These are phyloP conservation scores for Penicillium sclerotigenum DNA, from an alignment of 2,329 filamentous ascomycete species.

Conservation along the genomic window DNA sequence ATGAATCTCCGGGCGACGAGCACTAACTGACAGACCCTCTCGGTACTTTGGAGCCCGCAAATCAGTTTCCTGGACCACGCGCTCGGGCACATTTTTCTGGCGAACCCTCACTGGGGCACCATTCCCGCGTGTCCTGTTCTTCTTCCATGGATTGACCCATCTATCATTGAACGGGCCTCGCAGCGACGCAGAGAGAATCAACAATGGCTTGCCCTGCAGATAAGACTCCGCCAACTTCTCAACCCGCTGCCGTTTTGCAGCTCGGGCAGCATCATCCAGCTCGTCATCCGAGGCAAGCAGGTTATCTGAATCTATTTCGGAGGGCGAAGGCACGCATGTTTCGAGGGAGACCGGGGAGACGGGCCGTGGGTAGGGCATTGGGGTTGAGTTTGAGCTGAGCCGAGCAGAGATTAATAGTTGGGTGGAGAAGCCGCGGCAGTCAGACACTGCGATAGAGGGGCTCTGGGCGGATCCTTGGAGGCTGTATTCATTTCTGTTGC, in stretches of 20 bases:
- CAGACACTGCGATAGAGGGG: constrained; percentile 22
- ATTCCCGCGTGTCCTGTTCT: constrained; percentile 16
- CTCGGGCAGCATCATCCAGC: constrained; percentile 29
- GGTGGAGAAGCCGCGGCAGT: constrained; percentile 18
- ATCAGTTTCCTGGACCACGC: constrained; percentile 30
- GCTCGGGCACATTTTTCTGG: constrained; percentile 7
- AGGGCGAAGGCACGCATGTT: constrained; percentile 25
- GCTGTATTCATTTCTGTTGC: constrained; percentile 14
- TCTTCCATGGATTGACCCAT: constrained; percentile 49
- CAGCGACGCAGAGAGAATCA: constrained; percentile 47
- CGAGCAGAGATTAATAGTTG: not conserved
- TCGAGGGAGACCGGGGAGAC: constrained; percentile 38
- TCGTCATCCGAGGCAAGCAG: constrained; percentile 42
- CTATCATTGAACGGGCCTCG: constrained; percentile 44
- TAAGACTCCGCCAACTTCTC: constrained; percentile 43
- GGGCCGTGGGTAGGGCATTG: constrained; percentile 35
- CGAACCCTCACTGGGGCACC: not conserved
- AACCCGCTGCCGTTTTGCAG: constrained; percentile 42
- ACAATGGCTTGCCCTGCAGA: constrained; percentile 42
- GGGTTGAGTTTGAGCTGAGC: constrained; percentile 11
- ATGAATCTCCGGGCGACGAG: not conserved
- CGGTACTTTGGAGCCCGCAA: constrained; percentile 21
- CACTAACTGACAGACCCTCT: constrained; percentile 12
- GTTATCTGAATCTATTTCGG: constrained; percentile 27
- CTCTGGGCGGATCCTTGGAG: not conserved